Percentiles rank a stretch among this genome's conserved stretches.
Evolutionary conservation across 164 flowering plant genomes (phyloP).

Genomic region (Litsea cubeba): DNA sequence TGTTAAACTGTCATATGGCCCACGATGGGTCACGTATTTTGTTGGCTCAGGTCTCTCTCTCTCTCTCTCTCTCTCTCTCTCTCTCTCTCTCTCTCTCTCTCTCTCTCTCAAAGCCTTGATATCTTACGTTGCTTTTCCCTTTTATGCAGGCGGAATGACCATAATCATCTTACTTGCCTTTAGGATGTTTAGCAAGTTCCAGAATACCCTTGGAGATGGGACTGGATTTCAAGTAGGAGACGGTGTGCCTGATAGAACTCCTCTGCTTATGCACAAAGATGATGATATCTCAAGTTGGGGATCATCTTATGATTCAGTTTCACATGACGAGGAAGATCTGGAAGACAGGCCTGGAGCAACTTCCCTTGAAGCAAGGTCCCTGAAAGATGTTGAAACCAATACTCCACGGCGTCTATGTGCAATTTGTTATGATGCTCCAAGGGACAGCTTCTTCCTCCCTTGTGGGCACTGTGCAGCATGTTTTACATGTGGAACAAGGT

Average conservation of each 20-base stretch:
- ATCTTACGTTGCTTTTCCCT: not conserved
- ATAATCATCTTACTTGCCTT: constrained; percentile 37
- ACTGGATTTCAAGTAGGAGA: constrained; percentile 19
- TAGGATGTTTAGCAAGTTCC: constrained; percentile 39
- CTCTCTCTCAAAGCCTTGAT: not conserved
- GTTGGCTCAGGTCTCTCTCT: constrained; percentile 34
- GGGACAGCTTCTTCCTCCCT: constrained; percentile 91
- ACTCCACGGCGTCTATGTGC: constrained; percentile 59
- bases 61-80: no score
- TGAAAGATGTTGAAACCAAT: constrained; percentile 42
- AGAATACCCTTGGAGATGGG: constrained; percentile 20
- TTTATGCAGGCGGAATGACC: constrained; percentile 49
- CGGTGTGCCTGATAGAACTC: constrained; percentile 40
- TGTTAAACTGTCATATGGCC: constrained; percentile 64
- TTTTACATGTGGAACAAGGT: constrained; percentile 78
- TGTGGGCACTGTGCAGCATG: constrained; percentile 92
- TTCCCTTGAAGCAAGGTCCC: constrained; percentile 30
- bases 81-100: not conserved
- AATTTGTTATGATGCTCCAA: constrained; percentile 80
- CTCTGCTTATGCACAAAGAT: constrained; percentile 57
- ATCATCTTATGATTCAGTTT: constrained; percentile 68
- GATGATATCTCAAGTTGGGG: constrained; percentile 68
- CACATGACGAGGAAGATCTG: constrained; percentile 53
- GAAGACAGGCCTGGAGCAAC: constrained; percentile 29
- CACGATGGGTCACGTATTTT: constrained; percentile 70